Percentiles rank a stretch among this genome's conserved stretches.
phyloP scores from a whole-genome alignment of 345 rosid species.

The Toxicodendron radicans region DNA sequence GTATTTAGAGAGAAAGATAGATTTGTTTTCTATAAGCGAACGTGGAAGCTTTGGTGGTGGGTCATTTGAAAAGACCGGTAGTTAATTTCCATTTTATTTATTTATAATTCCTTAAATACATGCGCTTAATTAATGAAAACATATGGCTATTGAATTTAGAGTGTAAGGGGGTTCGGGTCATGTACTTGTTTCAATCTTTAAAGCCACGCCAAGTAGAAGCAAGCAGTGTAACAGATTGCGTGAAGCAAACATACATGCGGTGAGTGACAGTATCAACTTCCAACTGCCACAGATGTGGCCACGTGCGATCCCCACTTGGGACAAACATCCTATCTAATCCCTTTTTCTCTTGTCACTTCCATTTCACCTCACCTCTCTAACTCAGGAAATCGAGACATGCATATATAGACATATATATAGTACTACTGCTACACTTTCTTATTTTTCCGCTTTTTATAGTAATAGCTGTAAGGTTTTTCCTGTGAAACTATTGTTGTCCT shows the following conservation, averaged over 20 bases:
- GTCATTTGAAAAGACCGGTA: conserved; percentile 20
- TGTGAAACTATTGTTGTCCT: neutral
- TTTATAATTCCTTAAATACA: neutral
- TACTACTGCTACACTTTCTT: neutral
- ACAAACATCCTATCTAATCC: conserved; percentile 31
- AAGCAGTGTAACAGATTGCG: conserved; percentile 33
- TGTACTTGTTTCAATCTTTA: conserved; percentile 29
- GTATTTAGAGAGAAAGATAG: conserved; percentile 20
- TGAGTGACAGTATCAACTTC: conserved; percentile 33
- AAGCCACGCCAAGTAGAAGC: conserved; percentile 36
- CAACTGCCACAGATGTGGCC: conserved; percentile 38
- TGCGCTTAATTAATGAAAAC: neutral
- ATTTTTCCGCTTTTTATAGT: neutral
- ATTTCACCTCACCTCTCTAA: neutral
- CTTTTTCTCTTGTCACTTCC: conserved; percentile 30
- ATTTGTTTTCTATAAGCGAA: neutral
- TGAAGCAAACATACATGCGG: conserved; percentile 53
- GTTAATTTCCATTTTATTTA: neutral
- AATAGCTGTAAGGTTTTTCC: neutral
- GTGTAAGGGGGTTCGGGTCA: neutral
- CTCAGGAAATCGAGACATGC: neutral
- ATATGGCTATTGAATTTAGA: neutral
- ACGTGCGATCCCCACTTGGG: conserved; percentile 38
- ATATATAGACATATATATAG: neutral
- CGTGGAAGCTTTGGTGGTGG: conserved; percentile 28